Evolutionary conservation across 805 yeast species (phyloP), one percentile per base, ranked within the genome.

Genomic region (Starmerella vitae): DNA sequence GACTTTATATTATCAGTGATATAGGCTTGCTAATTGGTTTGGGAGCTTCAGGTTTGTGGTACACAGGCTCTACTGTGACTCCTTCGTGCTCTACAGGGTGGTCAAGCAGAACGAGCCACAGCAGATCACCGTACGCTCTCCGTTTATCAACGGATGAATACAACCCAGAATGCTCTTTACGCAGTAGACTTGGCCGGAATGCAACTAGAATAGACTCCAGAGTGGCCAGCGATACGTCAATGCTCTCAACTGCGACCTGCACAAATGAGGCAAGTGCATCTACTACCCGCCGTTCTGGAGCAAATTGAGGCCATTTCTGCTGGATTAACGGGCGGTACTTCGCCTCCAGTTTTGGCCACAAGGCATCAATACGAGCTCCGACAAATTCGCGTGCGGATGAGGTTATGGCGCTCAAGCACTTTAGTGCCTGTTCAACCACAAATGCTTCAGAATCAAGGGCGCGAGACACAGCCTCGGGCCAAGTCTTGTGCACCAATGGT

Each of bases 401-500:
- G 21, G 58, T 44, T 2, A 59, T 38, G 7, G 35, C 44, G 1
- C 50, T 54, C n/a, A 63, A 48, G 10, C 58, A 49, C 15, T 37
- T 30, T 18, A 62, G 35, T 1, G 61, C 52, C 9, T 50, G 48
- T 29, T 52, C 61, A 7, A 51, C 52, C 7, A 65, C 56, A 21
- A 47, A 49, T 1, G 45, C 36, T 30, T 64, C 64, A 1, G 44
- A 38, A 30, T 62, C 65, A 6, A 49, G 39, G 7, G 58, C 44
- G 4, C 59, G 47, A 0, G 50, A 45, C 0, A 50, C 43, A 1
- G 68, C 52, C 3, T 64, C 55, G 2, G 73, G 71, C 80, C 81
- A 76, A 1, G 66, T 45, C 2, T 66, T 58, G n/a, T 75, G 72
- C 4, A 69, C 60, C 1, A 65, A 45, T 0, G 81, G 80, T 13